Percentiles rank a stretch among this genome's conserved stretches.
Evolutionary conservation across 495 filamentous ascomycete species (phyloP).

Genomic region (Tuber borchii): DNA sequence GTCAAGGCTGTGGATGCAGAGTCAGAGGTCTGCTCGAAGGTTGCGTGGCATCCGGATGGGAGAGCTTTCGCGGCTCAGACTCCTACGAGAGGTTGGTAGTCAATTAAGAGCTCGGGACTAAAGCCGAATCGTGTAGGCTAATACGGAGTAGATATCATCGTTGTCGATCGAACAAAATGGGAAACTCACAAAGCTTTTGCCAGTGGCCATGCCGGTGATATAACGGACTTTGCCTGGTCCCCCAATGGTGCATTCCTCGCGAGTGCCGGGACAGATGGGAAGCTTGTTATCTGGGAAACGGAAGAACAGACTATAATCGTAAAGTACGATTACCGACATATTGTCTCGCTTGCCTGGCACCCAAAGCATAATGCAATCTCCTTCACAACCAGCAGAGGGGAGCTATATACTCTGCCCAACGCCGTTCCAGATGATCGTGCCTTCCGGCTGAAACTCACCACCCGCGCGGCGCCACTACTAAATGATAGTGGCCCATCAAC

Average conservation of each 20-base stretch:
- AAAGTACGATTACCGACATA: constrained; percentile 66
- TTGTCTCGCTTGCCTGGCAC: constrained; percentile 85
- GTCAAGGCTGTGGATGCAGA: constrained; percentile 68
- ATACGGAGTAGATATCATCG: constrained; percentile 58
- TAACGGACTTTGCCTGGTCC: constrained; percentile 85
- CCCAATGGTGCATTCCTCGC: constrained; percentile 85
- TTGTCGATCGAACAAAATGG: constrained; percentile 80
- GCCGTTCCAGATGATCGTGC: constrained; percentile 64
- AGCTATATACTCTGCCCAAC: constrained; percentile 78
- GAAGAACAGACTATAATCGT: constrained; percentile 72
- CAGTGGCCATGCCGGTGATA: constrained; percentile 72
- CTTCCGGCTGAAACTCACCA: constrained; percentile 52
- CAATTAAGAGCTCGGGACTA: constrained; percentile 12
- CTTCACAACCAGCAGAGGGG: constrained; percentile 83
- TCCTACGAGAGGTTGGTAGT: constrained; percentile 50
- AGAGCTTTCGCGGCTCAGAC: constrained; percentile 83
- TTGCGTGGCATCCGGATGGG: constrained; percentile 91
- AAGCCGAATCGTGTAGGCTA: not conserved
- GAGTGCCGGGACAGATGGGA: constrained; percentile 74
- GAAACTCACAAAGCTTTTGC: constrained; percentile 70
- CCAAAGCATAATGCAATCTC: constrained; percentile 78
- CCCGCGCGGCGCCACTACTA: constrained; percentile 68
- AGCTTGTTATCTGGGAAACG: constrained; percentile 79
- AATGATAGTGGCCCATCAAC: constrained; percentile 7
- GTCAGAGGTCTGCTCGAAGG: constrained; percentile 65